A percentile compares a stretch with the other conserved stretches of the same genome.
Evolutionary conservation across 495 filamentous ascomycete species (phyloP).

Genomic region (Podospora didyma): DNA sequence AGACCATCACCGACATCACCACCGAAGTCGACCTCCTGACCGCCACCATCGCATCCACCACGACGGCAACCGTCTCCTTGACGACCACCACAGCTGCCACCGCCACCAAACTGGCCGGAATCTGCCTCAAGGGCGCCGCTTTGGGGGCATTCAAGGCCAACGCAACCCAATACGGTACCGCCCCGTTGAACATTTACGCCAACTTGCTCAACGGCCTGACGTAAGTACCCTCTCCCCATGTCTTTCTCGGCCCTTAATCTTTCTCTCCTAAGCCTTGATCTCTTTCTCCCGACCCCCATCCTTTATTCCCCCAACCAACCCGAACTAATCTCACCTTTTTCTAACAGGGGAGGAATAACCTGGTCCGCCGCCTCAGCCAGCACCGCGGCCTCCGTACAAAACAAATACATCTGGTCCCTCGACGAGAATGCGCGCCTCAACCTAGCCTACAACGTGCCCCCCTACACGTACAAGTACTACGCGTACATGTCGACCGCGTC

Average conservation of each 20-base stretch:
- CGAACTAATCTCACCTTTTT: too few species aligned
- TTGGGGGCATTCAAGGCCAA: slow-evolving; percentile 3
- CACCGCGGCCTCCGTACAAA: background rate
- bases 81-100: slow-evolving; percentile 2
- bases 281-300: too few species aligned
- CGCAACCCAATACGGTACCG: background rate
- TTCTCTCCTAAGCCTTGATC: too few species aligned
- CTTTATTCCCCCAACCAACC: too few species aligned
- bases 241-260: too few species aligned
- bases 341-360: background rate
- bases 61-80: slow-evolving; percentile 9
- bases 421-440: slow-evolving; percentile 5
- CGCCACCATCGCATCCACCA: slow-evolving; percentile 5
- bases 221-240: too few species aligned
- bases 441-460: slow-evolving; percentile 6
- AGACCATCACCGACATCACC: slow-evolving; percentile 2
- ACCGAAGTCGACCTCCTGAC: slow-evolving; percentile 3
- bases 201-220: slow-evolving; percentile 1
- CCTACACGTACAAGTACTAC: slow-evolving; percentile 10
- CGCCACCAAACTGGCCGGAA: background rate
- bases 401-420: slow-evolving; percentile 6
- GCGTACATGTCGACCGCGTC: slow-evolving; percentile 4
- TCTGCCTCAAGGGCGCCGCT: background rate
- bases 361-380: background rate
- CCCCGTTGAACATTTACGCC: slow-evolving; percentile 1